Evolutionary conservation across 2,329 filamentous ascomycete species (phyloP).

Genomic region (Coniochaeta pulveracea): DNA sequence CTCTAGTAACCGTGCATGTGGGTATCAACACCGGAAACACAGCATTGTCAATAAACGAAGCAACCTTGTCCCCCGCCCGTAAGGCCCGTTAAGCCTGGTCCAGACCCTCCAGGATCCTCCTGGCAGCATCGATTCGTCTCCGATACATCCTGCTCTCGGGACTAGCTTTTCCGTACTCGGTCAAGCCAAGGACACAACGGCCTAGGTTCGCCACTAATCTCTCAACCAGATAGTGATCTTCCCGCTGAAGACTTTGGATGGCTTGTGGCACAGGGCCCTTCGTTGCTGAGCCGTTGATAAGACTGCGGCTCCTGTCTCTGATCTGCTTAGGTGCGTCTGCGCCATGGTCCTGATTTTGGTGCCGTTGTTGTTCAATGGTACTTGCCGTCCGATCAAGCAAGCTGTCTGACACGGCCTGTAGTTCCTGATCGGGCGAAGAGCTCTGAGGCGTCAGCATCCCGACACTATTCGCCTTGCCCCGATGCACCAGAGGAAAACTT

Average conservation of each 20-base stretch:
- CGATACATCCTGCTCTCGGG: conserved; percentile 54
- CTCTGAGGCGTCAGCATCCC: conserved; percentile 32
- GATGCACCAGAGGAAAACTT: conserved; percentile 51
- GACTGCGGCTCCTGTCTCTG: not conserved
- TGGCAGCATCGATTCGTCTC: conserved; percentile 63
- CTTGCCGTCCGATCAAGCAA: conserved; percentile 36
- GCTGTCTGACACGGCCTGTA: conserved; percentile 33
- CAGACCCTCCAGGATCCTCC: conserved; percentile 60
- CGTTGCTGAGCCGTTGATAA: conserved; percentile 10
- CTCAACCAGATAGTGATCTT: conserved; percentile 51
- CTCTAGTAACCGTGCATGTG: too few relatives aligned
- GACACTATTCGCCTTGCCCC: conserved; percentile 27
- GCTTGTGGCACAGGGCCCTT: conserved; percentile 19
- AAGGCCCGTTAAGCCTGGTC: conserved; percentile 24
- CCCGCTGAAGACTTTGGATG: conserved; percentile 35
- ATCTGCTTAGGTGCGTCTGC: conserved; percentile 5
- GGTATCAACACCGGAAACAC: too few relatives aligned
- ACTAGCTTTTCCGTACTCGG: conserved; percentile 40
- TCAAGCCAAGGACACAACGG: conserved; percentile 46
- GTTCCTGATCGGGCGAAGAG: conserved; percentile 33
- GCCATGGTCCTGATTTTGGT: conserved; percentile 3
- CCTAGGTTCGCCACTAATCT: conserved; percentile 47
- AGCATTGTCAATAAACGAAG: too few relatives aligned
- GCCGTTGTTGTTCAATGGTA: conserved; percentile 21
- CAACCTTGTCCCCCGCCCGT: too few relatives aligned